A percentile compares a stretch with the other conserved stretches of the same genome.
Evolutionary conservation across 345 rosid species (phyloP).

Genomic region (Erodium maritimum): DNA sequence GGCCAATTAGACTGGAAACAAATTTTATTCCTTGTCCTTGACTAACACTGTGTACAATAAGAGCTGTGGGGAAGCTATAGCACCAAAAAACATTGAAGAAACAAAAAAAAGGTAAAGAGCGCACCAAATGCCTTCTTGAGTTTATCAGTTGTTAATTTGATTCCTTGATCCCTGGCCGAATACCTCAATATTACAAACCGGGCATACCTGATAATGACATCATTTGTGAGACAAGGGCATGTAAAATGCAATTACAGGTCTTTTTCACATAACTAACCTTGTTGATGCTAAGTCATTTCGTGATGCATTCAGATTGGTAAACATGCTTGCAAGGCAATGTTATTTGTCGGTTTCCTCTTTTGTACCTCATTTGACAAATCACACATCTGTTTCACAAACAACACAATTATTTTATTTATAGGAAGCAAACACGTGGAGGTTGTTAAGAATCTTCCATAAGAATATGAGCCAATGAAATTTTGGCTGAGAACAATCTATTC

Average conservation of each 20-base stretch:
- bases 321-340: slow-evolving; percentile 56
- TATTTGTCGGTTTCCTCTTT: slow-evolving; percentile 42
- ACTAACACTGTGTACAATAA: too few species aligned
- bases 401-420: not conserved
- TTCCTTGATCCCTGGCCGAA: slow-evolving; percentile 33
- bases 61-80: too few species aligned
- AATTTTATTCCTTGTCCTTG: too few species aligned
- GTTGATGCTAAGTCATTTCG: slow-evolving; percentile 58
- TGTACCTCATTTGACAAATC: slow-evolving; percentile 56
- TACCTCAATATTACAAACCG: slow-evolving; percentile 52
- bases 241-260: not conserved
- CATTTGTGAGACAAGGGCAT: not conserved
- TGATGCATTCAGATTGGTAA: slow-evolving; percentile 52
- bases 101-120: not conserved
- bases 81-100: not conserved
- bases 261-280: slow-evolving; percentile 26
- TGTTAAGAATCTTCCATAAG: too few species aligned
- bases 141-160: slow-evolving; percentile 3
- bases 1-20: too few species aligned
- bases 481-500: too few species aligned
- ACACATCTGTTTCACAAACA: slow-evolving; percentile 37
- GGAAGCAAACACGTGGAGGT: too few species aligned
- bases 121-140: not conserved
- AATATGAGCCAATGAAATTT: too few species aligned
- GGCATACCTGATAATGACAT: slow-evolving; percentile 34